These are phyloP conservation scores for Leonotis leonurus DNA, from an alignment of 257 asterid species.

Conservation along the genomic window DNA sequence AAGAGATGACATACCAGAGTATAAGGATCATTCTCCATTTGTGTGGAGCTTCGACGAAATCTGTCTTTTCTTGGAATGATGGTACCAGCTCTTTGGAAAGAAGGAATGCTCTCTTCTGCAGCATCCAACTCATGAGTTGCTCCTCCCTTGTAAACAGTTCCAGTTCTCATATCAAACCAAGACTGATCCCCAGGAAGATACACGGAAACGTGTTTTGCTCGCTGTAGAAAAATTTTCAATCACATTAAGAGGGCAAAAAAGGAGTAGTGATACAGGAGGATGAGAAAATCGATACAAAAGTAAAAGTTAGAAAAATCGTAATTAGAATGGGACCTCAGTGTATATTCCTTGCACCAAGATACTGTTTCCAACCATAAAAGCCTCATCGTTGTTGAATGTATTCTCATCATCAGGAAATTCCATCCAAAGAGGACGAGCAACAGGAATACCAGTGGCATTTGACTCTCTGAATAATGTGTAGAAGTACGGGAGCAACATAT, in stretches of 20 bases:
- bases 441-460: conserved; percentile 77
- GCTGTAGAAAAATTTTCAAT: conserved; percentile 31
- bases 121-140: conserved; percentile 61
- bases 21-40: conserved; percentile 93
- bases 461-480: conserved; percentile 96
- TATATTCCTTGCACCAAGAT: conserved; percentile 93
- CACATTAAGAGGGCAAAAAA: conserved; percentile 1
- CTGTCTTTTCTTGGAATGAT: conserved; percentile 92
- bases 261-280: neutral
- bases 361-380: conserved; percentile 92
- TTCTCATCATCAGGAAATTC: conserved; percentile 87
- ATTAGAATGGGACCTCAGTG: conserved; percentile 51
- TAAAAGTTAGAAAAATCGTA: neutral
- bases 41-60: conserved; percentile 83
- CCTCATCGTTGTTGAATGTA: conserved; percentile 79
- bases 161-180: conserved; percentile 83
- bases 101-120: conserved; percentile 67
- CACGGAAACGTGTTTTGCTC: conserved; percentile 69
- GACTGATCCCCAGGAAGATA: conserved; percentile 86
- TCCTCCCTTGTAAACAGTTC: conserved; percentile 71
- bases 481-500: conserved; percentile 83
- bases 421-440: conserved; percentile 96
- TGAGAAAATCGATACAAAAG: no score
- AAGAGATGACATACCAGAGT: conserved; percentile 61
- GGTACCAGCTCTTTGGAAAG: conserved; percentile 94